A percentile compares a stretch with the other conserved stretches of the same genome.
Conservation (phyloP, 2,329 filamentous ascomycete species). For the Ophiosphaerella herpotricha region DNA sequence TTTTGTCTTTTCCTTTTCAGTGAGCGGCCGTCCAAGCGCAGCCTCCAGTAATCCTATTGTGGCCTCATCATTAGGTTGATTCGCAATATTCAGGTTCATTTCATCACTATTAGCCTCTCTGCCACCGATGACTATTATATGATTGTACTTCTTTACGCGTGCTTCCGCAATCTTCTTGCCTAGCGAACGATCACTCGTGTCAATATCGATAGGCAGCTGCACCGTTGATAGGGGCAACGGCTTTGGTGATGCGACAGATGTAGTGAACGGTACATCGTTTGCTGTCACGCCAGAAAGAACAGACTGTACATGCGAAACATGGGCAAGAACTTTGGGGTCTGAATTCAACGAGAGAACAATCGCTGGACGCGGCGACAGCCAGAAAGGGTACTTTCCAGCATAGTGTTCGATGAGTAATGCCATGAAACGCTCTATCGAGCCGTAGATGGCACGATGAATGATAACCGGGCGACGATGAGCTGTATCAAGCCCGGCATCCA, state of each 20-base stretch:
- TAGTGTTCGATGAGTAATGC: slow-evolving; percentile 85
- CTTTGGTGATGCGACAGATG: slow-evolving; percentile 29
- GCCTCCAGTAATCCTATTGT: slow-evolving; percentile 43
- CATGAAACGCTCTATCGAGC: slow-evolving; percentile 83
- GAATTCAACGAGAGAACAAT: slow-evolving; percentile 75
- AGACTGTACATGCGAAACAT: slow-evolving; percentile 48
- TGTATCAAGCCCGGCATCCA: slow-evolving; percentile 44
- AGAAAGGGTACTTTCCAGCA: slow-evolving; percentile 79
- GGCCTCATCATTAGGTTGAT: slow-evolving; percentile 44
- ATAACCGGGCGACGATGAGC: slow-evolving; percentile 65
- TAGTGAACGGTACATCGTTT: slow-evolving; percentile 11
- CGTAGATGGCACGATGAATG: slow-evolving; percentile 82
- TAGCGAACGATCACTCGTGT: slow-evolving; percentile 65
- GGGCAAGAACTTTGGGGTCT: slow-evolving; percentile 57
- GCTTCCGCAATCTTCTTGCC: slow-evolving; percentile 74
- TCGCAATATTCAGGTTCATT: slow-evolving; percentile 38
- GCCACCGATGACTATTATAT: slow-evolving; percentile 72
- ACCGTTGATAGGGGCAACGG: slow-evolving; percentile 57
- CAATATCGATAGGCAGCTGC: slow-evolving; percentile 72
- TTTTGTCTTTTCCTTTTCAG: slow-evolving; percentile 18
- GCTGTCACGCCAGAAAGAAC: slow-evolving; percentile 34
- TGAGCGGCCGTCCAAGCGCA: slow-evolving; percentile 15
- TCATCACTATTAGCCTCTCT: slow-evolving; percentile 32
- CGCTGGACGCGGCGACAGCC: slow-evolving; percentile 81
- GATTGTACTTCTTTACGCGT: slow-evolving; percentile 71